phyloP scores from a whole-genome alignment of 495 filamentous ascomycete species.

The Trypethelium eluteriae region DNA sequence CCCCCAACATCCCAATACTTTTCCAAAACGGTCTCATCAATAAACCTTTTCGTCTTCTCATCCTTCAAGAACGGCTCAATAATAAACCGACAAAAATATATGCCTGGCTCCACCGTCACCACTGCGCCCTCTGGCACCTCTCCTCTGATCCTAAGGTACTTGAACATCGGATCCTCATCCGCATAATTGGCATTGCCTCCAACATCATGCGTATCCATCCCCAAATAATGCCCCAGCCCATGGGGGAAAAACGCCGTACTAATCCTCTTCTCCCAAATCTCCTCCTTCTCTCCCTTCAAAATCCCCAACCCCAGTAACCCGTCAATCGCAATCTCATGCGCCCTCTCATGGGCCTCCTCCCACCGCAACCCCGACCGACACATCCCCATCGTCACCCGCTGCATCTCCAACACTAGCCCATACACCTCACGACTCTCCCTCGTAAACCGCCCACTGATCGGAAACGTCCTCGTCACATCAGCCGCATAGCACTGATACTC shows the following conservation, averaged over 20 bases:
- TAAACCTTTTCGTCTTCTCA: conserved; percentile 59
- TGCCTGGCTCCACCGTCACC: conserved; percentile 85
- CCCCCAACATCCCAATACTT: conserved; percentile 87
- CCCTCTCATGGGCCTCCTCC: conserved; percentile 73
- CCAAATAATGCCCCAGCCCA: conserved; percentile 83
- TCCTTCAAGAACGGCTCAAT: conserved; percentile 74
- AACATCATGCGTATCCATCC: conserved; percentile 91
- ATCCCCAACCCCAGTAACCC: conserved; percentile 72
- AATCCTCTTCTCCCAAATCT: conserved; percentile 64
- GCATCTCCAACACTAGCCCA: conserved; percentile 81
- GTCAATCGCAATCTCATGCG: conserved; percentile 73
- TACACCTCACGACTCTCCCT: conserved; percentile 70
- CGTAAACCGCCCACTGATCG: conserved; percentile 64
- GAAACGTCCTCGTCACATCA: conserved; percentile 87
- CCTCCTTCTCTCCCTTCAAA: conserved; percentile 55
- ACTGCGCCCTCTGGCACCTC: conserved; percentile 66
- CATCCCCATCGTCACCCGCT: conserved; percentile 62
- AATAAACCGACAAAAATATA: conserved; percentile 93
- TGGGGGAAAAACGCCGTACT: conserved; percentile 89
- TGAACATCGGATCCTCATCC: conserved; percentile 77
- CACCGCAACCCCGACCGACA: conserved; percentile 71
- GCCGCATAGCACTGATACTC: conserved; percentile 76
- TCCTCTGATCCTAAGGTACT: conserved; percentile 75
- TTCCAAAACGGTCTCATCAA: conserved; percentile 65
- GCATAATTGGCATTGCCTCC: conserved; percentile 80